A percentile compares a stretch with the other conserved stretches of the same genome.
These are phyloP conservation scores for Trichophyton equinum DNA, from an alignment of 2,329 filamentous ascomycete species.

Conservation along the genomic window DNA sequence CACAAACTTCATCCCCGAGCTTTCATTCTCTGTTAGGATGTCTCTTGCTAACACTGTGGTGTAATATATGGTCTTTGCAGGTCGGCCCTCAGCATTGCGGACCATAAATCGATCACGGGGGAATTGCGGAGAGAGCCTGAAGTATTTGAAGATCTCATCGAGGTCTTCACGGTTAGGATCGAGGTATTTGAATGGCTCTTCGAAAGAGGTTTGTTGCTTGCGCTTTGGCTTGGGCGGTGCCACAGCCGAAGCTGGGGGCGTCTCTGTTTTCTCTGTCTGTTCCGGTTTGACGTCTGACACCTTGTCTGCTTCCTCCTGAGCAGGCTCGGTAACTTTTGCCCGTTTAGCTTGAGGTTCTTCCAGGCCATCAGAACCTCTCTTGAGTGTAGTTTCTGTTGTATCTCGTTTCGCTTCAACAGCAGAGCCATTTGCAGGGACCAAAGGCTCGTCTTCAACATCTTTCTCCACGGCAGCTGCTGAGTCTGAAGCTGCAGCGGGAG, in stretches of 20 bases:
- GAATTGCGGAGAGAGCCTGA: constrained; percentile 71
- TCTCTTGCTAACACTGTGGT: constrained; percentile 72
- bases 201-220: constrained; percentile 41
- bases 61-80: constrained; percentile 94
- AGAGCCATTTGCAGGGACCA: neutral
- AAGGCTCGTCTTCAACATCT: neutral
- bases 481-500: constrained; percentile 15
- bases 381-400: constrained; percentile 13
- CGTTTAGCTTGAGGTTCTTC: constrained; percentile 25
- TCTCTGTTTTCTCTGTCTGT: constrained; percentile 6
- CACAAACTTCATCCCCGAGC: constrained; percentile 84
- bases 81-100: constrained; percentile 76
- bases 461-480: constrained; percentile 22
- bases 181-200: constrained; percentile 94
- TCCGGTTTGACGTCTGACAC: constrained; percentile 9
- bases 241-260: constrained; percentile 1
- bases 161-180: constrained; percentile 62
- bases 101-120: constrained; percentile 90
- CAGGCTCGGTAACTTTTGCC: constrained; percentile 28
- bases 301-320: neutral
- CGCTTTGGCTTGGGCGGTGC: constrained; percentile 15
- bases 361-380: constrained; percentile 25
- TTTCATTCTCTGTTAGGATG: constrained; percentile 77
- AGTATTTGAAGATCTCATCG: constrained; percentile 66
- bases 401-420: neutral